Conservation (phyloP, 176 grass and related monocot genomes). For the Puccinellia tenuiflora region DNA sequence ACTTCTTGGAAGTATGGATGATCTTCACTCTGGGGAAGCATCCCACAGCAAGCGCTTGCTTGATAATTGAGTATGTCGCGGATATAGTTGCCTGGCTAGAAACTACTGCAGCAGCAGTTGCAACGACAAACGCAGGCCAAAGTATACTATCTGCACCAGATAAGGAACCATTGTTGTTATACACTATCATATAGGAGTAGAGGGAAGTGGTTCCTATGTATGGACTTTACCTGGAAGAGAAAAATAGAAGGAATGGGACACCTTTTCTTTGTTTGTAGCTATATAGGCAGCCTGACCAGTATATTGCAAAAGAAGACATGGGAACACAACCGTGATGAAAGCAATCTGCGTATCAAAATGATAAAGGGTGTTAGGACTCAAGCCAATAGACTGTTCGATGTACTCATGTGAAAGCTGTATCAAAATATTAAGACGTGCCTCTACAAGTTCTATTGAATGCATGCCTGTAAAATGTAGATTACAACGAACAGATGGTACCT, state of each 20-base stretch:
- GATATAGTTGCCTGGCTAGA: slow-evolving; percentile 95
- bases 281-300: slow-evolving; percentile 86
- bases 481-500: slow-evolving; percentile 35
- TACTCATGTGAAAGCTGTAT: too few species aligned
- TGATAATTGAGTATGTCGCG: slow-evolving; percentile 79
- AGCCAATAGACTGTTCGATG: too few species aligned
- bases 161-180: too few species aligned
- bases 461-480: neutral
- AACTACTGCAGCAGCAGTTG: slow-evolving; percentile 74
- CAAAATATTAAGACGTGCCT: too few species aligned
- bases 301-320: slow-evolving; percentile 86
- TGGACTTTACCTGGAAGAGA: slow-evolving; percentile 61
- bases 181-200: too few species aligned
- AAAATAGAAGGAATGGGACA: slow-evolving; percentile 53
- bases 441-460: too few species aligned
- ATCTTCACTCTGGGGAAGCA: slow-evolving; percentile 90
- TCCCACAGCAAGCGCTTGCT: slow-evolving; percentile 76
- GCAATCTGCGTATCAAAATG: slow-evolving; percentile 52
- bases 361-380: neutral
- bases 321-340: slow-evolving; percentile 74
- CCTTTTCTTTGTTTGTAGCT: slow-evolving; percentile 16
- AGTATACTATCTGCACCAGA: slow-evolving; percentile 45
- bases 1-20: slow-evolving; percentile 77
- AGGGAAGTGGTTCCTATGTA: neutral
- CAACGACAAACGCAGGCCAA: slow-evolving; percentile 73